Base-by-base conservation (phyloP, 2,329 filamentous ascomycete species). In the Sodiomyces alkalinus region DNA sequence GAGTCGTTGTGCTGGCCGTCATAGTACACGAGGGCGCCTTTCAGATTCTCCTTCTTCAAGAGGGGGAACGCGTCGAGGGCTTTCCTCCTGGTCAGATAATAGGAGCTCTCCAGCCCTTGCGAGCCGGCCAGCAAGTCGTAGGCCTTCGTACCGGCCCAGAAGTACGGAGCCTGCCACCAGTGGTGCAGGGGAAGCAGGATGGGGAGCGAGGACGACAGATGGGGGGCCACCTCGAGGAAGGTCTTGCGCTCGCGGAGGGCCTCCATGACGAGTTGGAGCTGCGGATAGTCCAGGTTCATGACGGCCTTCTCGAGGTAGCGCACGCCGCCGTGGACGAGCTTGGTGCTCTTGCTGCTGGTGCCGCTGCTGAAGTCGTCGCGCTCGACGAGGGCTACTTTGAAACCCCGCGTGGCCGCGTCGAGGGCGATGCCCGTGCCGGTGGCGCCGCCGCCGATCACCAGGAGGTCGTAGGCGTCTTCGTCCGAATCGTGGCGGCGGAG, bases 1-100 rank as follows among this genome's bases (percentile, higher is more conserved):
- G 80, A 83, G 48, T 90, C 80, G 47, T 90, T 87, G 59, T 87
- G 81, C 32, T 80, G 80, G 37, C 80, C 80, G 55, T 90, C 77
- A 48, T 87, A 87, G 63, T 90, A 90, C 20, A 87, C 80, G 43
- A 87, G 58, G 19, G 80, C 80, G 39, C 81, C 80, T 29, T 83
- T 67, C 11, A 87, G 58, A 36, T 72, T 72, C 29, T 80, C 71
- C 44, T 69, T 74, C 52, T 75, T 78, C 39, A 90, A 56, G 68
- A 85, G 78, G 14, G 80, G 80, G 44, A 86, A 86, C 6, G 74
- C 69, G 43, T 82, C 75, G 35, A 85, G 58, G 7, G 80, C 80
- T 53, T 81, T 81, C 52, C 66, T 75, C 55, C 73, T 77, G 38
- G 75, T 78, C 54, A 87, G 55, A 47, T 82, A 85, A 55, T 86